These are phyloP conservation scores for Myriosclerotinia scirpicola DNA, from an alignment of 2,329 filamentous ascomycete species.

Conservation along the genomic window DNA sequence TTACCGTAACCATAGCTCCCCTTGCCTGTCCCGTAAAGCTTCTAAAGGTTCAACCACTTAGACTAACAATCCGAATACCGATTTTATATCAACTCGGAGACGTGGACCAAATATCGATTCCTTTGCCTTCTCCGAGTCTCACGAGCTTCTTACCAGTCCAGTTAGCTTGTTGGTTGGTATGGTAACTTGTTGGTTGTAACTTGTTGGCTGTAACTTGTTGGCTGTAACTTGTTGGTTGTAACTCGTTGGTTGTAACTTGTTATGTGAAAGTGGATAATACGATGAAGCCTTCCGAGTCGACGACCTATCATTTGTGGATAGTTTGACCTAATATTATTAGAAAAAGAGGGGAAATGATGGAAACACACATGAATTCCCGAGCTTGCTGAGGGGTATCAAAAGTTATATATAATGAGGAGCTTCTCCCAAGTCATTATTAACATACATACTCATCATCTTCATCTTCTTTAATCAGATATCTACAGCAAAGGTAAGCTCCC, in stretches of 20 bases:
- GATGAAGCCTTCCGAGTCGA: constrained; percentile 10
- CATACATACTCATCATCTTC: background rate
- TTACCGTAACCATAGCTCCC: too few relatives aligned
- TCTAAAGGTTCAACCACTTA: background rate
- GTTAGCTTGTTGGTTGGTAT: too few relatives aligned
- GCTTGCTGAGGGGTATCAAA: background rate
- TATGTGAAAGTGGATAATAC: background rate
- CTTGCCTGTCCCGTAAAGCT: background rate
- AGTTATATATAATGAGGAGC: constrained; percentile 10
- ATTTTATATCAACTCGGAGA: constrained; percentile 1
- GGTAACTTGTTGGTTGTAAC: too few relatives aligned
- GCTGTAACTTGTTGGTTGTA: too few relatives aligned
- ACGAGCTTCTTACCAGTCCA: background rate
- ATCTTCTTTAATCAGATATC: background rate
- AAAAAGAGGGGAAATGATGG: constrained; percentile 11
- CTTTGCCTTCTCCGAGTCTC: constrained; percentile 5
- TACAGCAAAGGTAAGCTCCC: constrained; percentile 10
- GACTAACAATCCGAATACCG: constrained; percentile 16
- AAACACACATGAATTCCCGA: background rate
- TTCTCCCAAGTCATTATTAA: background rate
- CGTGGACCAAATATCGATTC: constrained; percentile 4
- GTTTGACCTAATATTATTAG: constrained; percentile 5
- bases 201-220: background rate
- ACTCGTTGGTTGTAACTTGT: background rate
- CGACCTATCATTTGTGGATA: constrained; percentile 16